phyloP scores from a whole-genome alignment of 306 rosid genomes.

The Inga oerstediana region DNA sequence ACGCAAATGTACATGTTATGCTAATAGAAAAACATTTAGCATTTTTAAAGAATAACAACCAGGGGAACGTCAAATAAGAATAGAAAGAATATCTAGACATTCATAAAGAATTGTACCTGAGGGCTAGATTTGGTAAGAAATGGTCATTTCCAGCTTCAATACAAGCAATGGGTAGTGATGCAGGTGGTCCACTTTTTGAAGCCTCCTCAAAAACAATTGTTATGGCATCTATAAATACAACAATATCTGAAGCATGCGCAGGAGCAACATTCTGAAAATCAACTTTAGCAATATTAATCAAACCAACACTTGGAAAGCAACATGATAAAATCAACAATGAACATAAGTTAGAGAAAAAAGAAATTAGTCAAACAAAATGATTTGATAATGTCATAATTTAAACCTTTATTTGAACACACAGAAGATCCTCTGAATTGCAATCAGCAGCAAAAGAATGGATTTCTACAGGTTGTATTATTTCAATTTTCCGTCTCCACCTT shows the following conservation, averaged over 20 bases:
- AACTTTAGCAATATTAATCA: constrained; percentile 32
- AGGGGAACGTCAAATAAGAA: constrained; percentile 40
- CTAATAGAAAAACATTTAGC: not conserved
- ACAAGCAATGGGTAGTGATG: constrained; percentile 81
- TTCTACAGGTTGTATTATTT: constrained; percentile 91
- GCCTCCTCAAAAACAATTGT: constrained; percentile 91
- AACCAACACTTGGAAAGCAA: constrained; percentile 17
- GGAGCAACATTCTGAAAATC: constrained; percentile 87
- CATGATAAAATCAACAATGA: not conserved
- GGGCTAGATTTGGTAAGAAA: constrained; percentile 83
- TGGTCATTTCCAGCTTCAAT: constrained; percentile 87
- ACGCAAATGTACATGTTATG: not conserved
- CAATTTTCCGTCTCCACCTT: constrained; percentile 96
- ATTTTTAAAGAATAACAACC: constrained; percentile 47
- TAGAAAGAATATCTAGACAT: constrained; percentile 8
- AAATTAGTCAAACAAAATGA: constrained; percentile 23
- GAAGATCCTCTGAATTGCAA: constrained; percentile 93
- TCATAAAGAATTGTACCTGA: constrained; percentile 61
- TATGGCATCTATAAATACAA: constrained; percentile 86
- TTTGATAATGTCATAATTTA: not conserved
- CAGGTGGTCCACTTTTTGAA: constrained; percentile 70
- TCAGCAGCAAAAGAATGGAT: constrained; percentile 87
- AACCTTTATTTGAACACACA: constrained; percentile 96
- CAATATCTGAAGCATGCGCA: constrained; percentile 75
- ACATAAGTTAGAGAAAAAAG: not conserved